A percentile compares a stretch with the other conserved stretches of the same genome.
Conservation (phyloP, 2,329 filamentous ascomycete species). For the Septoria linicola region DNA sequence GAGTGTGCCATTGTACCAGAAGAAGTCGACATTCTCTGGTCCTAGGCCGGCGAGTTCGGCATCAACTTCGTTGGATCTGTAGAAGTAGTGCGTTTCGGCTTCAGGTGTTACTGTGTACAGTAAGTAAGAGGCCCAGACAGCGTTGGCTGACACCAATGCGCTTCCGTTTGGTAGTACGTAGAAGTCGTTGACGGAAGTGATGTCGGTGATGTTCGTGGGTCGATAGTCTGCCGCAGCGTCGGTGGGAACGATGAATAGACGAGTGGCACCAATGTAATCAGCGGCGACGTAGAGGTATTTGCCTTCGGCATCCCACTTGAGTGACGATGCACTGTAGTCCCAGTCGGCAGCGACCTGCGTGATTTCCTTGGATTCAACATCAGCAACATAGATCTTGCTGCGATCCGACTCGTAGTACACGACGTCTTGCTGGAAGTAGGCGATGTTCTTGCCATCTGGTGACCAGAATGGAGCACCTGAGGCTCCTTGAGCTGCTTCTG, state of each 20-base stretch:
- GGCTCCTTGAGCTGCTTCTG: slow-evolving; percentile 26
- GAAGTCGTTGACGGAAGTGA: slow-evolving; percentile 28
- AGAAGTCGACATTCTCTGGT: slow-evolving; percentile 22
- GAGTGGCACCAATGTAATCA: slow-evolving; percentile 27
- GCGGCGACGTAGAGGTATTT: slow-evolving; percentile 25
- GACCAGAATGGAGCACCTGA: slow-evolving; percentile 27
- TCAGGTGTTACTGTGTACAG: slow-evolving; percentile 26
- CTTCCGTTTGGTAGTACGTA: slow-evolving; percentile 27
- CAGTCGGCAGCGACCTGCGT: slow-evolving; percentile 27
- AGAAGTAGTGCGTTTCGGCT: slow-evolving; percentile 25
- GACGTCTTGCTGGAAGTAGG: slow-evolving; percentile 30
- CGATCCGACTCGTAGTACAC: slow-evolving; percentile 29
- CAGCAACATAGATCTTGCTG: slow-evolving; percentile 28
- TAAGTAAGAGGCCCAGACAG: slow-evolving; percentile 27
- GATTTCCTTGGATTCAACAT: slow-evolving; percentile 27
- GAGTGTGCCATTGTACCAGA: slow-evolving; percentile 32
- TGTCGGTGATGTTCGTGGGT: slow-evolving; percentile 27
- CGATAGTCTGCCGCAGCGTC: slow-evolving; percentile 28
- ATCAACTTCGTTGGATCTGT: slow-evolving; percentile 30
- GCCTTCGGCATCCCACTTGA: slow-evolving; percentile 26
- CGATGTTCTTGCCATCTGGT: slow-evolving; percentile 26
- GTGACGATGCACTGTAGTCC: slow-evolving; percentile 20
- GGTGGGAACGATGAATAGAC: slow-evolving; percentile 29
- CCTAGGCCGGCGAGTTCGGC: slow-evolving; percentile 28
- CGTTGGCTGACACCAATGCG: slow-evolving; percentile 25